Evolutionary conservation across 768 basidiomycete genomes (phyloP), one percentile per base, ranked within the genome.

Genomic region (Auricularia heimuer): DNA sequence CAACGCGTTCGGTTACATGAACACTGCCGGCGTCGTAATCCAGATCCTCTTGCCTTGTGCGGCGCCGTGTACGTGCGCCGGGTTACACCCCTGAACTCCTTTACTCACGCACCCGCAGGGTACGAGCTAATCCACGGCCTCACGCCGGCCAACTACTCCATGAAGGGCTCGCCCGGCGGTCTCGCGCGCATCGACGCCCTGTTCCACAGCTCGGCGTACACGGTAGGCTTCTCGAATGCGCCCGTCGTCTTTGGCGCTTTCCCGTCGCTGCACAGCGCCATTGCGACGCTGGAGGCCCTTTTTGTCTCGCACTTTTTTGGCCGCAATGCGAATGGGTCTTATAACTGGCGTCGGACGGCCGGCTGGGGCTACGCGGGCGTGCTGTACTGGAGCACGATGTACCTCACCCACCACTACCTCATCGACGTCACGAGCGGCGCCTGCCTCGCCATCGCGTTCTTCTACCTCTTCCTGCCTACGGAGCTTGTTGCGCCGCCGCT

Each of bases 331-430:
- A 54, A 54, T 4, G 54, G 54, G 18, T n/a, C 56, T 0, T 24
- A 14, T 33, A 60, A 60, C 29, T 60, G 56, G 54, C 54, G 54
- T 7, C 56, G 56, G 24, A 78, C 77, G 2, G 87, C 81, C 68
- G 85, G 86, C 29, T 98, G 94, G 92, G 79, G 76, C 1, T 99
- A 98, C 76, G 87, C 86, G 2, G 86, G 84, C 4, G 77, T 92
- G 18, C 83, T 99, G 3, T 98, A 96, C 75, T 99, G 97, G 97
- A 88, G 92, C 10, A 98, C 96, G 29, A 98, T 98, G 96, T 98
- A 96, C 79, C 88, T 96, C 70, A 92, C 92, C 3, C 94, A 97
- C 75, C 96, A 98, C 78, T 98, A 98, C 80, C 89, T 99, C 72
- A 94, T 99, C 77, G 97, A 99, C 73, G 92, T 98, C 73, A 92